Conservation (phyloP, 176 grass and related monocot genomes). For the maize (Zea mays) region Zm-B73-REFERENCE-NAM-5.0 NC_050099.1:33513501-33514000, state of each 20-base stretch:
- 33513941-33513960: constrained; percentile 27
- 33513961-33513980: constrained; percentile 58
- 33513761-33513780: constrained; percentile 91
- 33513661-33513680: too few species aligned
- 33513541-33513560: too few species aligned
- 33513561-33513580: too few species aligned
- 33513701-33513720: constrained; percentile 89
- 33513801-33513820: constrained; percentile 99
- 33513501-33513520: too few species aligned
- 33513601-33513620: too few species aligned
- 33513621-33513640: too few species aligned
- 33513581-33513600: too few species aligned
- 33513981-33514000: constrained; percentile 94
- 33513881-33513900: constrained; percentile 9
- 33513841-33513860: constrained; percentile 92
- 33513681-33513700: constrained; percentile 78
- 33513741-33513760: constrained; percentile 94
- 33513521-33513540: too few species aligned
- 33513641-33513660: too few species aligned
- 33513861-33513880: constrained; percentile 82
- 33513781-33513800: constrained; percentile 92
- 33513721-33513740: constrained; percentile 96
- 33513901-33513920: background rate
- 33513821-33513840: constrained; percentile 87
- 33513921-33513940: constrained; percentile 27